Evolutionary conservation across 805 yeast species (phyloP).

Genomic region (Saturnispora saitoi): DNA sequence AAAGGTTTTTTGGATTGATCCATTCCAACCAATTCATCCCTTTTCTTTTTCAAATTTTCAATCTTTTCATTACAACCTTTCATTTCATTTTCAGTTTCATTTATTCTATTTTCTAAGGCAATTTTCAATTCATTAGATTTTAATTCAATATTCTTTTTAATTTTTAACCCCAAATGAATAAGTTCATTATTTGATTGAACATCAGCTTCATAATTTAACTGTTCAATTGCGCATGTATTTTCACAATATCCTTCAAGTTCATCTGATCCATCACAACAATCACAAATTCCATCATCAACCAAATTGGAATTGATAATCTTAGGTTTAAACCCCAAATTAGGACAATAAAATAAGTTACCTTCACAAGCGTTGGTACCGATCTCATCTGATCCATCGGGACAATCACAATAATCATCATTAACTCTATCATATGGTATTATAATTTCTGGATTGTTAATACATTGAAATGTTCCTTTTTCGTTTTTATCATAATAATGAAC

Average conservation of each 20-base stretch:
- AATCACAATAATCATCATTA: conserved; percentile 89
- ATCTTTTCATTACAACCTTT: conserved; percentile 19
- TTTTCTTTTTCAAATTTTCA: conserved; percentile 14
- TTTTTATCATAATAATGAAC: conserved; percentile 43
- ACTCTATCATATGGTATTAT: conserved; percentile 50
- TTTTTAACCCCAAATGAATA: conserved; percentile 29
- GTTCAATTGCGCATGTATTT: conserved; percentile 46
- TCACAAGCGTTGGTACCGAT: conserved; percentile 89
- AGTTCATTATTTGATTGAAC: conserved; percentile 14
- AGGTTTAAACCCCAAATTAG: conserved; percentile 61
- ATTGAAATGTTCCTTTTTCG: conserved; percentile 50
- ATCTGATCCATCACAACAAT: conserved; percentile 96
- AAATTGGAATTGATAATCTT: conserved; percentile 53
- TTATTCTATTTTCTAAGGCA: conserved; percentile 15
- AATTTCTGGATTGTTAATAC: conserved; percentile 62
- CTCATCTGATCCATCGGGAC: conserved; percentile 97
- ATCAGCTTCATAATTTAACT: conserved; percentile 26
- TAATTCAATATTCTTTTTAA: conserved; percentile 26
- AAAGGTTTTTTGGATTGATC: not conserved
- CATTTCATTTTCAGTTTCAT: not conserved
- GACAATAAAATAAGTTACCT: conserved; percentile 55
- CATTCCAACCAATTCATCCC: not conserved
- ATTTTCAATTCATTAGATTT: conserved; percentile 22
- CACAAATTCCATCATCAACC: conserved; percentile 89
- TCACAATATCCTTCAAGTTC: conserved; percentile 54